Evolutionary conservation across 805 yeast genomes (phyloP).

Genomic region (Metschnikowia rubicola): DNA sequence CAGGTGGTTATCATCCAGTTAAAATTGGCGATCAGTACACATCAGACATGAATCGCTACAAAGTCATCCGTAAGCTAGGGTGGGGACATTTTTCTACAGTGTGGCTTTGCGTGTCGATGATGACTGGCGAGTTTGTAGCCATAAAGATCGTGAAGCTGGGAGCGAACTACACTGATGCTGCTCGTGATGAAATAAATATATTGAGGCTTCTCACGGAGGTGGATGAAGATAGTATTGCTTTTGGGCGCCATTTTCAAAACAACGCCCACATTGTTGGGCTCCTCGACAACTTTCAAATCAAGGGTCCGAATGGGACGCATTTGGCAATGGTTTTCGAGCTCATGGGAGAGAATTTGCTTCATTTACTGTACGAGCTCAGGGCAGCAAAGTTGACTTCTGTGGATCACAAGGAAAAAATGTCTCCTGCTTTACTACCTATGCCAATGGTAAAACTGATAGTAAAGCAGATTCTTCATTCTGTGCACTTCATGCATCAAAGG

Average conservation of each 20-base stretch:
- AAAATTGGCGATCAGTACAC: slow-evolving; percentile 82
- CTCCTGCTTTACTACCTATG: slow-evolving; percentile 46
- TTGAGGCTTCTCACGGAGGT: slow-evolving; percentile 71
- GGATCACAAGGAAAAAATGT: background rate
- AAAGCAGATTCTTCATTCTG: slow-evolving; percentile 67
- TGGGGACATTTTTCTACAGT: slow-evolving; percentile 94
- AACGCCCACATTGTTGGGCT: slow-evolving; percentile 66
- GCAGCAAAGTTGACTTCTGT: slow-evolving; percentile 26
- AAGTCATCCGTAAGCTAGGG: slow-evolving; percentile 84
- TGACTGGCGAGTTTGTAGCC: slow-evolving; percentile 92
- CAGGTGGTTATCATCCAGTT: slow-evolving; percentile 97
- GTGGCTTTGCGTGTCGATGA: slow-evolving; percentile 45
- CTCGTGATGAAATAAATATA: slow-evolving; percentile 82
- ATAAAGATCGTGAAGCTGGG: slow-evolving; percentile 92
- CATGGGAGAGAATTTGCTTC: slow-evolving; percentile 86
- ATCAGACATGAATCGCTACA: slow-evolving; percentile 55
- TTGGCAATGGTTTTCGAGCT: slow-evolving; percentile 98
- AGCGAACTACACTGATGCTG: slow-evolving; percentile 87
- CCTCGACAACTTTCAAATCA: slow-evolving; percentile 79
- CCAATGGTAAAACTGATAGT: slow-evolving; percentile 77
- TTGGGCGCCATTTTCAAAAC: background rate
- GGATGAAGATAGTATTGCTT: slow-evolving; percentile 4
- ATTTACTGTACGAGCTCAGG: slow-evolving; percentile 77
- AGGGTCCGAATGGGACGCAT: slow-evolving; percentile 90
- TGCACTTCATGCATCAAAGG: slow-evolving; percentile 70